Conservation (phyloP, 345 rosid species). For the Melaleuca alternifolia region DNA sequence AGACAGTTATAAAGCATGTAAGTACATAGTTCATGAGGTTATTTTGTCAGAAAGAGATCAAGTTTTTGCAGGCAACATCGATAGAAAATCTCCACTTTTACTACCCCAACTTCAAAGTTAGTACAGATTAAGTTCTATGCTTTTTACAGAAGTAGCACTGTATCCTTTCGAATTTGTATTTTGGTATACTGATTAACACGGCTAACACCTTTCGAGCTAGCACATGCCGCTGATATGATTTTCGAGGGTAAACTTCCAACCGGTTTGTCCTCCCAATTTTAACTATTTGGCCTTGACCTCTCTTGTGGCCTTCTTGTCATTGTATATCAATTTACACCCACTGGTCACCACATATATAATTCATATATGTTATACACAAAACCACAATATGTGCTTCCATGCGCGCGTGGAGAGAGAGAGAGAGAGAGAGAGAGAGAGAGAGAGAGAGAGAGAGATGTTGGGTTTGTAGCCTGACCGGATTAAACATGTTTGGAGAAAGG, state of each 20-base stretch:
- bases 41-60: not conserved
- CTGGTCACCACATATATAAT: not conserved
- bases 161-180: not conserved
- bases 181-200: not conserved
- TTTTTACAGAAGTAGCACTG: not conserved
- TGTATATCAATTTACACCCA: not conserved
- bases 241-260: not conserved
- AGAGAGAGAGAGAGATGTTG: not conserved
- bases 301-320: not conserved
- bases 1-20: not conserved
- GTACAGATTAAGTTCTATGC: not conserved
- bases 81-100: not conserved
- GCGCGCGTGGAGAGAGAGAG: not conserved
- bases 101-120: not conserved
- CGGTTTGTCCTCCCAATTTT: not conserved
- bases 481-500: not conserved
- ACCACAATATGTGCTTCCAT: not conserved
- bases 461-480: constrained; percentile 1
- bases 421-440: not conserved
- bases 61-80: not conserved
- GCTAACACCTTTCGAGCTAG: not conserved
- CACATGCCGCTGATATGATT: not conserved
- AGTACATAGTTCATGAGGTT: not conserved
- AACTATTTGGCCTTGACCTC: not conserved
- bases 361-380: not conserved